Percentiles rank a stretch among this genome's conserved stretches.
Evolutionary conservation across 2,329 filamentous ascomycete species (phyloP).

Genomic region (Dothistroma septosporum): DNA sequence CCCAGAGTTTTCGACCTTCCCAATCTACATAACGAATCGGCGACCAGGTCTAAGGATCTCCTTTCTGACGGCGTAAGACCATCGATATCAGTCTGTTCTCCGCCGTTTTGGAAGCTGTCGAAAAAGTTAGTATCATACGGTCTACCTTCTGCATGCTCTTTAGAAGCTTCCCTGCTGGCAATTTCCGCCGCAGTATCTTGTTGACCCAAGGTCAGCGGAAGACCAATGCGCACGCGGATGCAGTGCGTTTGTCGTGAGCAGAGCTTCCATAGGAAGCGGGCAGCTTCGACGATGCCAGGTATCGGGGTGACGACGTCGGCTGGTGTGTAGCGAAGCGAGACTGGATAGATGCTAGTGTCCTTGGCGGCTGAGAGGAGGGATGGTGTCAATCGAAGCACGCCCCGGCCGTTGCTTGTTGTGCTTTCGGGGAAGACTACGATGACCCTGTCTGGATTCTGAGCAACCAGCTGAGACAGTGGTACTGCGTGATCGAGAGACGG

Average conservation of each 20-base stretch:
- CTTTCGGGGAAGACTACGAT: conserved; percentile 91
- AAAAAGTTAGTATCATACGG: conserved; percentile 45
- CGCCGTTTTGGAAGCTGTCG: conserved; percentile 41
- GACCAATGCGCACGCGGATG: conserved; percentile 85
- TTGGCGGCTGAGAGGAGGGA: conserved; percentile 65
- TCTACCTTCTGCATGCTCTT: conserved; percentile 15
- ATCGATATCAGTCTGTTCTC: conserved; percentile 18
- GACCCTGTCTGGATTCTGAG: conserved; percentile 66
- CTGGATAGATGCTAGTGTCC: conserved; percentile 75
- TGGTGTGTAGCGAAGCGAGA: conserved; percentile 84
- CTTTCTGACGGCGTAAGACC: conserved; percentile 55
- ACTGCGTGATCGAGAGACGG: conserved; percentile 25
- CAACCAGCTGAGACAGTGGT: conserved; percentile 50
- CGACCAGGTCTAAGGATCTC: conserved; percentile 70
- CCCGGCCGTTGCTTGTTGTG: conserved; percentile 89
- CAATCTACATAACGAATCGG: conserved; percentile 79
- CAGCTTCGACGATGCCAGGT: conserved; percentile 59
- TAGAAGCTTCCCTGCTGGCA: conserved; percentile 23
- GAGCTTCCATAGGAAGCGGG: conserved; percentile 77
- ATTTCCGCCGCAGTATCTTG: conserved; percentile 26
- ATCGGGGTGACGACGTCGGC: conserved; percentile 87
- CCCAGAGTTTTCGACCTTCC: conserved; percentile 86
- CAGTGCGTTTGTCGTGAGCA: conserved; percentile 81
- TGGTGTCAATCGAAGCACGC: conserved; percentile 77
- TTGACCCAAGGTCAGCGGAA: conserved; percentile 52